Conservation (phyloP, 495 filamentous ascomycete species). For the Penicillium soppii region DNA sequence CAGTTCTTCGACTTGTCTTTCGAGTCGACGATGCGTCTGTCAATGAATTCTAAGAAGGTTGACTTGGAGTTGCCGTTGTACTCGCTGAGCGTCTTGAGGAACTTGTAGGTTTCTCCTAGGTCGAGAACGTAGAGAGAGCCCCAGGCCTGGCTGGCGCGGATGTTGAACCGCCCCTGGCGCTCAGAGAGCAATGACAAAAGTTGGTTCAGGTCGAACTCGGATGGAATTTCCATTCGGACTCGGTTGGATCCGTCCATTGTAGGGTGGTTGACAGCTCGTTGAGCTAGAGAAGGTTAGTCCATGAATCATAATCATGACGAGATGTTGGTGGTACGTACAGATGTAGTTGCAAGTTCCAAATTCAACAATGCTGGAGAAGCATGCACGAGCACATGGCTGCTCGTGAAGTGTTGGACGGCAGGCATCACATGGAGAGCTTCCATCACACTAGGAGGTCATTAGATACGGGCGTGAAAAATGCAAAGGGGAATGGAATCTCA, state of each 20-base stretch:
- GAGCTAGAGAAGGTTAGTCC: slow-evolving; percentile 34
- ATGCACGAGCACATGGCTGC: slow-evolving; percentile 48
- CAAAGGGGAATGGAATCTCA: slow-evolving; percentile 12
- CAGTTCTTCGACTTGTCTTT: slow-evolving; percentile 51
- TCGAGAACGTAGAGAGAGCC: slow-evolving; percentile 47
- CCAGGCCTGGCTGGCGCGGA: slow-evolving; percentile 46
- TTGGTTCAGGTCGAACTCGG: slow-evolving; percentile 41
- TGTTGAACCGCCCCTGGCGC: slow-evolving; percentile 48
- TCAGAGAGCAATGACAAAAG: slow-evolving; percentile 43
- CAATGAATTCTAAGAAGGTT: slow-evolving; percentile 48
- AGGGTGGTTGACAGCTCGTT: slow-evolving; percentile 48
- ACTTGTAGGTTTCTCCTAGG: slow-evolving; percentile 44
- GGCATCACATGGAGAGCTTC: slow-evolving; percentile 48
- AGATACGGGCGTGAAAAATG: slow-evolving; percentile 5
- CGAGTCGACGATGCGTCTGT: slow-evolving; percentile 47
- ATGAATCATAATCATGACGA: neutral
- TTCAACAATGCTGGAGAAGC: slow-evolving; percentile 52
- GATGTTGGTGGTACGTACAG: slow-evolving; percentile 28
- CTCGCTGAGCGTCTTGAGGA: slow-evolving; percentile 43
- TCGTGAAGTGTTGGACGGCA: slow-evolving; percentile 48
- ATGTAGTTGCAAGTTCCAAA: slow-evolving; percentile 53
- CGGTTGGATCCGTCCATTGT: slow-evolving; percentile 35
- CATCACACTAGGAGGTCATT: slow-evolving; percentile 38
- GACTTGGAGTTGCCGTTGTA: slow-evolving; percentile 48
- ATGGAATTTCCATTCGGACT: slow-evolving; percentile 42